Conservation (phyloP, 2,329 filamentous ascomycete genomes). For the Sporothrix euskadiensis region DNA sequence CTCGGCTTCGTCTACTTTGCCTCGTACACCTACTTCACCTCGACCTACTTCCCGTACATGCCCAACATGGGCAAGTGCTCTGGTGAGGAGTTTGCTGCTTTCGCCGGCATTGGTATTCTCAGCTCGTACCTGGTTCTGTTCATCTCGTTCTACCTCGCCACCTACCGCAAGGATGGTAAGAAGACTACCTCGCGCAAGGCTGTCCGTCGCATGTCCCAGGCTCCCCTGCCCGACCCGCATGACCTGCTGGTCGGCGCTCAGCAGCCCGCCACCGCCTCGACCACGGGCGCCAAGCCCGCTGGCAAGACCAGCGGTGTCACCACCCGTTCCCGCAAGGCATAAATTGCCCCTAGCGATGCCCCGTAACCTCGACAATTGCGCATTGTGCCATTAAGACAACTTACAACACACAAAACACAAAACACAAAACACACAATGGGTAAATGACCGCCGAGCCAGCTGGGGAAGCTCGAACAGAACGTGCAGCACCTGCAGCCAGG, state of each 20-base stretch:
- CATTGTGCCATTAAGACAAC: neutral
- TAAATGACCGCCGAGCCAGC: neutral
- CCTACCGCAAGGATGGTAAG: slow-evolving; percentile 87
- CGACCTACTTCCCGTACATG: slow-evolving; percentile 88
- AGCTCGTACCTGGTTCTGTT: slow-evolving; percentile 96
- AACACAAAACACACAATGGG: neutral
- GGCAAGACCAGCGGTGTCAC: slow-evolving; percentile 43
- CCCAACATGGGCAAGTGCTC: slow-evolving; percentile 85
- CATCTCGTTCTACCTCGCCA: slow-evolving; percentile 98
- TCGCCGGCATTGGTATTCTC: slow-evolving; percentile 87
- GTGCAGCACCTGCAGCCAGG: neutral
- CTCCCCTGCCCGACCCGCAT: slow-evolving; percentile 77
- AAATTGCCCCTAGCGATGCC: slow-evolving; percentile 34
- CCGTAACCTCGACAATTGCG: neutral
- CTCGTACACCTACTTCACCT: slow-evolving; percentile 73
- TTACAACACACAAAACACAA: neutral
- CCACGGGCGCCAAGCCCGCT: slow-evolving; percentile 58
- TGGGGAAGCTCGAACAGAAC: neutral
- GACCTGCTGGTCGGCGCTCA: slow-evolving; percentile 60
- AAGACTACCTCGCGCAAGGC: slow-evolving; percentile 77
- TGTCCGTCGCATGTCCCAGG: slow-evolving; percentile 65
- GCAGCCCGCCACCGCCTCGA: slow-evolving; percentile 55
- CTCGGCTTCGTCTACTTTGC: slow-evolving; percentile 98
- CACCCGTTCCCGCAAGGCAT: slow-evolving; percentile 71
- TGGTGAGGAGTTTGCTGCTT: slow-evolving; percentile 94